Percentiles rank a stretch among this genome's conserved stretches.
These are phyloP conservation scores for Pleurozium schreberi DNA, from an alignment of 225 moss, liverwort and hornwort species.

Conservation along the genomic window DNA sequence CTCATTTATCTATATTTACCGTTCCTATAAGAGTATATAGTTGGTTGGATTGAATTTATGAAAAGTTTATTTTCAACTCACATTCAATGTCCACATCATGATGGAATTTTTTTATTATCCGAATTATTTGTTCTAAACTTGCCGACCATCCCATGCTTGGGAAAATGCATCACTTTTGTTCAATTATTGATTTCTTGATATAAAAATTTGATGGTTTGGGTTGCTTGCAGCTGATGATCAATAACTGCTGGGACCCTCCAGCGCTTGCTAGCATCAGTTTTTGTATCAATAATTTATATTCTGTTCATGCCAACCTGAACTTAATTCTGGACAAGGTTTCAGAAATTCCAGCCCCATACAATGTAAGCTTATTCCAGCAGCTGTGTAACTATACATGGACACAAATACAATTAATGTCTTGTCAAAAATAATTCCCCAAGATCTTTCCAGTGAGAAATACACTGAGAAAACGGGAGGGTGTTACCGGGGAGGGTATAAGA, in stretches of 20 bases:
- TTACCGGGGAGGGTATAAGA: too few relatives aligned
- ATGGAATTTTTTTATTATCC: too few relatives aligned
- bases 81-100: too few relatives aligned
- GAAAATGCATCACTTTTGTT: neutral
- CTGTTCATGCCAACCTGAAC: neutral
- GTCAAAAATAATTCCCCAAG: neutral
- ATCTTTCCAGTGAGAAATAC: neutral
- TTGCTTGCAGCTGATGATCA: neutral
- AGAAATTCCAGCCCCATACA: neutral
- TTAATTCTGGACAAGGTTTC: neutral
- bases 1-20: accelerated
- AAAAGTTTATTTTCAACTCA: too few relatives aligned
- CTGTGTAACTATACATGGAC: neutral
- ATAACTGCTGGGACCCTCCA: neutral
- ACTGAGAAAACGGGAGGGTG: neutral
- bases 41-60: too few relatives aligned
- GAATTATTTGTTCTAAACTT: too few relatives aligned
- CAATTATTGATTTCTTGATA: neutral
- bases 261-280: neutral
- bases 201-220: neutral
- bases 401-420: neutral
- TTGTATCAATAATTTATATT: neutral
- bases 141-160: neutral
- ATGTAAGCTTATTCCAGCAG: neutral
- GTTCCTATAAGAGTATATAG: too few relatives aligned